A percentile compares a stretch with the other conserved stretches of the same genome.
phyloP scores from a whole-genome alignment of 805 yeast genomes.

The Starmerella vitae region DNA sequence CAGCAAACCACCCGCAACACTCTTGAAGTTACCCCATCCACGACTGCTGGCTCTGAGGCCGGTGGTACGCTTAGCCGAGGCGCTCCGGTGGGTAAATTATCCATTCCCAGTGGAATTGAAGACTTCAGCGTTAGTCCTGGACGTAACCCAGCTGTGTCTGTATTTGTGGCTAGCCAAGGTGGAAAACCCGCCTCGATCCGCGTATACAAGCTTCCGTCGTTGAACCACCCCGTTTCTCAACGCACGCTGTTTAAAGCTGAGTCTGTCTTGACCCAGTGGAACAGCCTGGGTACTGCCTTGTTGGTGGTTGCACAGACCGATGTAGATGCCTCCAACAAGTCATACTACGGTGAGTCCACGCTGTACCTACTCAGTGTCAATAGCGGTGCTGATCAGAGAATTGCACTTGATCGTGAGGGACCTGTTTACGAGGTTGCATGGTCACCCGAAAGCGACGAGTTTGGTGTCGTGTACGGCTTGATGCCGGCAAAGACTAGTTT shows the following conservation, averaged over 20 bases:
- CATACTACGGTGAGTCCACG: slow-evolving; percentile 93
- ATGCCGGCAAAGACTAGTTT: slow-evolving; percentile 96
- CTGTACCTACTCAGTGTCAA: slow-evolving; percentile 82
- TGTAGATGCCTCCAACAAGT: slow-evolving; percentile 84
- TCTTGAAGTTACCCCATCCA: slow-evolving; percentile 46
- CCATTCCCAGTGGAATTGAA: slow-evolving; percentile 37
- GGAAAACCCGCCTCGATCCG: slow-evolving; percentile 85
- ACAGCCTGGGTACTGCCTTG: slow-evolving; percentile 82
- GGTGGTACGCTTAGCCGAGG: slow-evolving; percentile 32
- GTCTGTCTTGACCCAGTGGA: slow-evolving; percentile 85
- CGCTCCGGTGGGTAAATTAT: slow-evolving; percentile 34
- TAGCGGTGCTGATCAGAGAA: slow-evolving; percentile 67
- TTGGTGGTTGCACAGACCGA: slow-evolving; percentile 90
- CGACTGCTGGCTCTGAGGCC: slow-evolving; percentile 22
- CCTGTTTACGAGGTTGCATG: slow-evolving; percentile 96
- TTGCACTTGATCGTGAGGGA: slow-evolving; percentile 78
- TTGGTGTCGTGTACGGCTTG: slow-evolving; percentile 92
- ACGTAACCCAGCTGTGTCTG: slow-evolving; percentile 74
- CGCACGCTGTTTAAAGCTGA: slow-evolving; percentile 94
- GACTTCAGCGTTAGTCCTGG: slow-evolving; percentile 75
- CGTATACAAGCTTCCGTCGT: slow-evolving; percentile 67
- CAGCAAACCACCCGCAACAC: slow-evolving; percentile 43
- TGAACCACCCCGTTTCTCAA: slow-evolving; percentile 63
- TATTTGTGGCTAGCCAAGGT: slow-evolving; percentile 71
- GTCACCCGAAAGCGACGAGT: slow-evolving; percentile 93